Conservation (phyloP, 2,329 filamentous ascomycete genomes). For the Beauveria sp. region DNA sequence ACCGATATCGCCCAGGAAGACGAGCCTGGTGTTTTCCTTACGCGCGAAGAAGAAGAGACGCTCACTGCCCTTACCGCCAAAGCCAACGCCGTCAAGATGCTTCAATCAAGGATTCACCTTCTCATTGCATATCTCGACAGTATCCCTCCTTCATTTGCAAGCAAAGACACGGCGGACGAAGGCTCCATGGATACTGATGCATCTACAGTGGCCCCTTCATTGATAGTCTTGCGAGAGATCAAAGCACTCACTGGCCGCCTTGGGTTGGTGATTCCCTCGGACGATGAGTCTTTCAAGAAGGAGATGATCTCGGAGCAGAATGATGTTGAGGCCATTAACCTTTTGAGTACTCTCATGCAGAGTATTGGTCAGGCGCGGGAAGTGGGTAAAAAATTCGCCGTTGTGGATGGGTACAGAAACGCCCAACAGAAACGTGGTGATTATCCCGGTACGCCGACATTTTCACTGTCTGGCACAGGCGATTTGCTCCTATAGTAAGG, state of each 20-base stretch:
- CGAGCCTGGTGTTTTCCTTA: constrained; percentile 32
- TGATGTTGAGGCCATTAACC: constrained; percentile 70
- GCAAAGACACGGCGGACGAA: constrained; percentile 29
- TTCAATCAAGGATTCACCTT: constrained; percentile 68
- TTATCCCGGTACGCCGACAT: constrained; percentile 18
- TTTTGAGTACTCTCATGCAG: constrained; percentile 69
- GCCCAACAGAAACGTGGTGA: constrained; percentile 18
- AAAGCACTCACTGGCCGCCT: constrained; percentile 79
- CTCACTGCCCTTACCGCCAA: constrained; percentile 70
- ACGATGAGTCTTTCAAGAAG: constrained; percentile 55
- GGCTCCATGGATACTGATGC: constrained; percentile 25
- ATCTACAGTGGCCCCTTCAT: constrained; percentile 42
- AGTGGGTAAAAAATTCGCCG: constrained; percentile 64
- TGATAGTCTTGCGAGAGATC: constrained; percentile 78
- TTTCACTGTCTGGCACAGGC: constrained; percentile 20
- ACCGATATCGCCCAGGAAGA: constrained; percentile 19
- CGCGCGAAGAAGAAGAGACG: constrained; percentile 53
- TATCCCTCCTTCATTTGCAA: constrained; percentile 59
- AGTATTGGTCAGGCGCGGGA: constrained; percentile 64
- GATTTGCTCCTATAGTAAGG: constrained; percentile 27
- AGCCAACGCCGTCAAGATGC: constrained; percentile 88
- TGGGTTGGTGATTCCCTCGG: constrained; percentile 69
- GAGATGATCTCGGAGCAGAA: constrained; percentile 74
- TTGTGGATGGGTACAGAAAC: constrained; percentile 41
- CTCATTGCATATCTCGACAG: constrained; percentile 69